phyloP scores from a whole-genome alignment of 1,139 yeast species.

The Nakaseomyces nivariensis region DNA sequence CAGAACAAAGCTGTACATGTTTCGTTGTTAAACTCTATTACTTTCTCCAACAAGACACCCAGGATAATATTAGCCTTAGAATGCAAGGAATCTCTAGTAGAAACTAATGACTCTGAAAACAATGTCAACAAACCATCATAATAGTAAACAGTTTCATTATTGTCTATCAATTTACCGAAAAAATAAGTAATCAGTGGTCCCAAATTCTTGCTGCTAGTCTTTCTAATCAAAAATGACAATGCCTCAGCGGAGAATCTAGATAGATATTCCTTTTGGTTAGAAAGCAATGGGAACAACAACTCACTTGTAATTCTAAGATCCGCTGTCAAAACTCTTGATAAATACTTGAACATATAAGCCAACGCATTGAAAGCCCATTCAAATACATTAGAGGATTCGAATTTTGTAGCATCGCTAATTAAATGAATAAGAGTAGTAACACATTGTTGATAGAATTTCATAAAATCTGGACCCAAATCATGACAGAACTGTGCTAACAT shows the following conservation, averaged over 20 bases:
- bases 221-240: constrained; percentile 69
- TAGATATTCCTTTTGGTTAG: constrained; percentile 50
- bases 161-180: constrained; percentile 35
- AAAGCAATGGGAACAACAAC: constrained; percentile 54
- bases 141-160: constrained; percentile 34
- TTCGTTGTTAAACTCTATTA: constrained; percentile 18
- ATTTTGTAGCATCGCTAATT: constrained; percentile 39
- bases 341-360: constrained; percentile 83
- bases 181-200: constrained; percentile 40
- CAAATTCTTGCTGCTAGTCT: constrained; percentile 45
- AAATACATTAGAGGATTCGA: constrained; percentile 43
- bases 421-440: constrained; percentile 44
- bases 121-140: constrained; percentile 50
- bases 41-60: constrained; percentile 35
- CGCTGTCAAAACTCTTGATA: constrained; percentile 51
- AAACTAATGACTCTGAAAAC: constrained; percentile 65
- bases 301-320: constrained; percentile 63
- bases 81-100: constrained; percentile 64
- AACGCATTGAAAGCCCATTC: constrained; percentile 81
- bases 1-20: constrained; percentile 38
- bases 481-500: constrained; percentile 78
- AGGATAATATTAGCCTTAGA: constrained; percentile 52
- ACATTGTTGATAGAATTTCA: constrained; percentile 52
- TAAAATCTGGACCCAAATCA: constrained; percentile 86
- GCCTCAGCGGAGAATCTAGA: constrained; percentile 88